These are phyloP conservation scores for Irpex rosettiformis DNA, from an alignment of 1,284 basidiomycete genomes.

Conservation along the genomic window DNA sequence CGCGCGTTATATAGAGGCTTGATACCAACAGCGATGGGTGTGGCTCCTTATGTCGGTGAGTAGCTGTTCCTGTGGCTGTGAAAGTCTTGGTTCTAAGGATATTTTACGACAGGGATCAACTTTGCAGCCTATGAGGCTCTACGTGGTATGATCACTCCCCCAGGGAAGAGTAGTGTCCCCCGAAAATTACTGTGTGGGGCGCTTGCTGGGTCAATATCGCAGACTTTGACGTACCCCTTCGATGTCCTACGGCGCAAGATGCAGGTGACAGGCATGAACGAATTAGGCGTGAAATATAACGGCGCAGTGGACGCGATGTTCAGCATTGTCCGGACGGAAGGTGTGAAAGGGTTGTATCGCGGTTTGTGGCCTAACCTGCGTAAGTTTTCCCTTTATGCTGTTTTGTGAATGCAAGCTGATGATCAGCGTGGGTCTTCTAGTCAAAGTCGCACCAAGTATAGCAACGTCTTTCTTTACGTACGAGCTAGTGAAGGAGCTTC, in stretches of 20 bases:
- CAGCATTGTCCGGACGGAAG: conserved; percentile 73
- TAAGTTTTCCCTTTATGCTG: conserved; percentile 39
- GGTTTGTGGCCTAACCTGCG: conserved; percentile 91
- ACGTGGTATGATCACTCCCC: conserved; percentile 70
- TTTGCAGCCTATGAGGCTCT: conserved; percentile 79
- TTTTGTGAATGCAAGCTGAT: neutral
- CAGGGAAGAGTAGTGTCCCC: conserved; percentile 59
- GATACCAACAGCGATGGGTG: conserved; percentile 85
- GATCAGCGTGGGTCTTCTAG: conserved; percentile 33
- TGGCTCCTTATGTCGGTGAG: conserved; percentile 81
- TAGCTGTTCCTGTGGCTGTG: neutral
- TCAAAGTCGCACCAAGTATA: conserved; percentile 90
- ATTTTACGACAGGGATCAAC: conserved; percentile 76
- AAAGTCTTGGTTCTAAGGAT: conserved; percentile 38
- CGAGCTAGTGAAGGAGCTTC: conserved; percentile 57
- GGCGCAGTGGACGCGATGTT: conserved; percentile 77
- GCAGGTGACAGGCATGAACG: conserved; percentile 89
- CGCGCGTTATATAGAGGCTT: conserved; percentile 86
- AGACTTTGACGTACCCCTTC: conserved; percentile 94
- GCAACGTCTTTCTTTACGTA: conserved; percentile 84
- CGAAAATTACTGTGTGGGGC: conserved; percentile 77
- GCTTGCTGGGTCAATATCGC: conserved; percentile 80
- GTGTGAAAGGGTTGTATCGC: conserved; percentile 74
- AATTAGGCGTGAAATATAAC: conserved; percentile 64
- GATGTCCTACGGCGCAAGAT: conserved; percentile 94